A percentile compares a stretch with the other conserved stretches of the same genome.
phyloP scores from a whole-genome alignment of 2,329 filamentous ascomycete species.

The Monosporascus sp. region DNA sequence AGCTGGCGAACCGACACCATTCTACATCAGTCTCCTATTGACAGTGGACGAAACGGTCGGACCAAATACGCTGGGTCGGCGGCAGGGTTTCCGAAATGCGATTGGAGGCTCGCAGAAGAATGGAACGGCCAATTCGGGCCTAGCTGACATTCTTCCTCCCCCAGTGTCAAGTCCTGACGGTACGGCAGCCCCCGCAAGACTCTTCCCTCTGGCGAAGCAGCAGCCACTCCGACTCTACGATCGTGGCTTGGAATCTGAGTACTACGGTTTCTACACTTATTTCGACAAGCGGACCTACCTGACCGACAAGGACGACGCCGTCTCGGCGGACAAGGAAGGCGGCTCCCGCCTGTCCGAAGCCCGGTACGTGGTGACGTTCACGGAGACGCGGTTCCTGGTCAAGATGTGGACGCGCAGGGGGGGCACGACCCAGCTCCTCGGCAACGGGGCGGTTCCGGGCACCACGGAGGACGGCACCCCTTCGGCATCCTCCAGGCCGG shows the following conservation, averaged over 20 bases:
- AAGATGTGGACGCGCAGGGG: constrained; percentile 57
- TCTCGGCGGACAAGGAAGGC: constrained; percentile 46
- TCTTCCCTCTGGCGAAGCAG: constrained; percentile 64
- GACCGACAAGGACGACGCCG: constrained; percentile 24
- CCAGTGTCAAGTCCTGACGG: constrained; percentile 62
- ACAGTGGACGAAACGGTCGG: constrained; percentile 21
- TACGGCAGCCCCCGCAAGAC: constrained; percentile 62
- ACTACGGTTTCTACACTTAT: constrained; percentile 92
- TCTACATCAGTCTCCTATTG: constrained; percentile 62
- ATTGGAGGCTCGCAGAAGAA: constrained; percentile 13
- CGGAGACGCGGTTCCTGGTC: constrained; percentile 56
- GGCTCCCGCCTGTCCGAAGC: constrained; percentile 50
- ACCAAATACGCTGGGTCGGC: constrained; percentile 21
- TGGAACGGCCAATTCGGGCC: constrained; percentile 32
- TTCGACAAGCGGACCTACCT: constrained; percentile 85
- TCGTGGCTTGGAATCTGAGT: constrained; percentile 71
- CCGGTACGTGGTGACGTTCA: constrained; percentile 51
- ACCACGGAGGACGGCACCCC: constrained; percentile 12
- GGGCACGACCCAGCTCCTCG: constrained; percentile 37
- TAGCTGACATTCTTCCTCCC: constrained; percentile 53
- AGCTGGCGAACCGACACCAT: constrained; percentile 80
- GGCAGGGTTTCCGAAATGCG: constrained; percentile 22
- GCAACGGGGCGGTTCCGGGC: constrained; percentile 15
- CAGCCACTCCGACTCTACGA: constrained; percentile 86
- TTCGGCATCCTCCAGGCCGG: constrained; percentile 37